These are phyloP conservation scores for Lepidopterella palustris DNA, from an alignment of 495 filamentous ascomycete genomes.

Conservation along the genomic window DNA sequence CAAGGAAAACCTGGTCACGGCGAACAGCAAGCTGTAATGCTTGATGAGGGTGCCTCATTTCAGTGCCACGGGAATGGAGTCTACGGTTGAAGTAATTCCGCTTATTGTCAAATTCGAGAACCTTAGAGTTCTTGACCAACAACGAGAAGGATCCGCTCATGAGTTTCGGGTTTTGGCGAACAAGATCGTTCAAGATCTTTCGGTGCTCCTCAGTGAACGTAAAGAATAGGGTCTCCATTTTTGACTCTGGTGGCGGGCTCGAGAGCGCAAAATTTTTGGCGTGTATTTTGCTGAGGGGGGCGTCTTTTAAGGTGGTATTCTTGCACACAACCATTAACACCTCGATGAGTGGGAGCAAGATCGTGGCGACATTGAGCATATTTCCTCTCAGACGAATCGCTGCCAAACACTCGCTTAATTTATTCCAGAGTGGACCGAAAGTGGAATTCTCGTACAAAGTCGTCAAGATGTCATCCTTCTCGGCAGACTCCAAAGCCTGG, in stretches of 20 bases:
- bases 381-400: slow-evolving; percentile 86
- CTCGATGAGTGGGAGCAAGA: slow-evolving; percentile 88
- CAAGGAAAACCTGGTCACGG: slow-evolving; percentile 93
- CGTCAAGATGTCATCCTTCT: slow-evolving; percentile 75
- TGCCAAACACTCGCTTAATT: slow-evolving; percentile 83
- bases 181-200: slow-evolving; percentile 96
- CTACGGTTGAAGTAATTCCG: slow-evolving; percentile 97
- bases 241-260: slow-evolving; percentile 72
- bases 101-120: slow-evolving; percentile 99
- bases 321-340: slow-evolving; percentile 99
- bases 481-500: slow-evolving; percentile 29
- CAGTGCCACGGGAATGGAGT: slow-evolving; percentile 67
- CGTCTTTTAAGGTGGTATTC: slow-evolving; percentile 77
- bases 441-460: slow-evolving; percentile 83
- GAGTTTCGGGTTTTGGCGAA: slow-evolving; percentile 90
- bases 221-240: slow-evolving; percentile 91
- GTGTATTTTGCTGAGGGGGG: slow-evolving; percentile 45
- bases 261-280: slow-evolving; percentile 64
- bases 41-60: slow-evolving; percentile 59
- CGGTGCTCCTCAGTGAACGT: slow-evolving; percentile 97
- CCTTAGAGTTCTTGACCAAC: slow-evolving; percentile 96
- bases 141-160: slow-evolving; percentile 98
- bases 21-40: slow-evolving; percentile 84
- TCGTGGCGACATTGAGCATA: slow-evolving; percentile 93
- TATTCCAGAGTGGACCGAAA: slow-evolving; percentile 85